Evolutionary conservation across 2,329 filamentous ascomycete species (phyloP).

Genomic region (Apiospora koreana): DNA sequence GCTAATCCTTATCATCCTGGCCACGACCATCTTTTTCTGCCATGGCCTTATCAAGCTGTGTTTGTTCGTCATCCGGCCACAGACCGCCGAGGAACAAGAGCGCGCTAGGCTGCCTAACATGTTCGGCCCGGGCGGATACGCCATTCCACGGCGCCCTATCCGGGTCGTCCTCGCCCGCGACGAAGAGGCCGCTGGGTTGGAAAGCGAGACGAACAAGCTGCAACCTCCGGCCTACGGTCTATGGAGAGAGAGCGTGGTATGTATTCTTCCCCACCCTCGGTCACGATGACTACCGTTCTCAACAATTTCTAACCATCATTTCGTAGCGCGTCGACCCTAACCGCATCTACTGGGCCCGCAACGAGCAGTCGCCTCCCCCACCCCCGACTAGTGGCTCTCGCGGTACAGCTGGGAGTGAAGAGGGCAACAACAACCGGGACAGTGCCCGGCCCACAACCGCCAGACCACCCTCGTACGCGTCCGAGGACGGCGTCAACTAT

Average conservation of each 20-base stretch:
- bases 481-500: constrained; percentile 74
- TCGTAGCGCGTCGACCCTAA: constrained; percentile 74
- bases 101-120: constrained; percentile 38
- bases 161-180: constrained; percentile 74
- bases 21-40: constrained; percentile 76
- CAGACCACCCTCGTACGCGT: constrained; percentile 75
- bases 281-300: too few relatives aligned
- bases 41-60: constrained; percentile 75
- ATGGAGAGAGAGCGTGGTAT: constrained; percentile 80
- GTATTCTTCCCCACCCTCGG: constrained; percentile 34
- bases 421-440: constrained; percentile 1
- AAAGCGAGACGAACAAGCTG: constrained; percentile 55
- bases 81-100: constrained; percentile 28
- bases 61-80: constrained; percentile 60
- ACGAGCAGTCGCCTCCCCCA: constrained; percentile 39
- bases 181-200: constrained; percentile 64
- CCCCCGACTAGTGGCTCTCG: neutral
- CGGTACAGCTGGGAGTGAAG: constrained; percentile 1
- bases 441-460: constrained; percentile 24
- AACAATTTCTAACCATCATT: too few relatives aligned
- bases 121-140: constrained; percentile 63
- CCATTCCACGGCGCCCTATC: constrained; percentile 72
- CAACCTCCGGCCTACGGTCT: constrained; percentile 84
- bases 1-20: constrained; percentile 75
- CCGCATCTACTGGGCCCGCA: constrained; percentile 78